These are phyloP conservation scores for Suhomyces taliae DNA, from an alignment of 1,139 yeast species.

Conservation along the genomic window DNA sequence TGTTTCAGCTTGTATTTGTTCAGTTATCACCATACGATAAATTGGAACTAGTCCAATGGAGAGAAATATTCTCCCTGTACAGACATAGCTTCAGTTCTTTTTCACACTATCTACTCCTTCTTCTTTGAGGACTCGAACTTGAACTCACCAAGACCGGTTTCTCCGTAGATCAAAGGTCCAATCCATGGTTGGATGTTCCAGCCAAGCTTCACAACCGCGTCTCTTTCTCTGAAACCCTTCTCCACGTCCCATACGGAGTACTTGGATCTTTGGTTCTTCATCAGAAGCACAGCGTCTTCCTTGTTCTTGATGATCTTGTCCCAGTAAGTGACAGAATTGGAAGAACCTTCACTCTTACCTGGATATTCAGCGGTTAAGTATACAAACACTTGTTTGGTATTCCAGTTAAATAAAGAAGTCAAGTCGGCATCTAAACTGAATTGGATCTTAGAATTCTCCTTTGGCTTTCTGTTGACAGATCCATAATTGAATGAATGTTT, in stretches of 20 bases:
- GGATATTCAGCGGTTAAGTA: slow-evolving; percentile 88
- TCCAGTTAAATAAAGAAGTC: slow-evolving; percentile 87
- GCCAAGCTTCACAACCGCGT: slow-evolving; percentile 69
- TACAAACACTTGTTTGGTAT: slow-evolving; percentile 90
- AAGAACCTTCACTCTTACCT: slow-evolving; percentile 51
- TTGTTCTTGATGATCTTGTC: slow-evolving; percentile 69
- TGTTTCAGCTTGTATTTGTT: no score
- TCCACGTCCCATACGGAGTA: slow-evolving; percentile 90
- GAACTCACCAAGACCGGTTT: slow-evolving; percentile 37
- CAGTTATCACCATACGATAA: no score
- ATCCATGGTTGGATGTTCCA: slow-evolving; percentile 94
- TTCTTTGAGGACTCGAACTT: slow-evolving; percentile 27
- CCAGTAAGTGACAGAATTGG: slow-evolving; percentile 84
- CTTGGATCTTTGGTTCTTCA: slow-evolving; percentile 60
- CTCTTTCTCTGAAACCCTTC: slow-evolving; percentile 62
- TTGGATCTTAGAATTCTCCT: slow-evolving; percentile 71
- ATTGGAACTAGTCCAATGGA: no score
- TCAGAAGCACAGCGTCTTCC: slow-evolving; percentile 56
- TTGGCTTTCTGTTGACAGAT: slow-evolving; percentile 64
- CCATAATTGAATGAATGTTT: slow-evolving; percentile 77
- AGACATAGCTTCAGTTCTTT: neutral
- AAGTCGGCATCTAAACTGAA: slow-evolving; percentile 72
- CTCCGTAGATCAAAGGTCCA: slow-evolving; percentile 77
- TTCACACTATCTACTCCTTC: slow-evolving; percentile 8
- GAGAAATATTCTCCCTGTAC: no score